Evolutionary conservation across 805 yeast genomes (phyloP).

Genomic region (Metschnikowia colocasiae): DNA sequence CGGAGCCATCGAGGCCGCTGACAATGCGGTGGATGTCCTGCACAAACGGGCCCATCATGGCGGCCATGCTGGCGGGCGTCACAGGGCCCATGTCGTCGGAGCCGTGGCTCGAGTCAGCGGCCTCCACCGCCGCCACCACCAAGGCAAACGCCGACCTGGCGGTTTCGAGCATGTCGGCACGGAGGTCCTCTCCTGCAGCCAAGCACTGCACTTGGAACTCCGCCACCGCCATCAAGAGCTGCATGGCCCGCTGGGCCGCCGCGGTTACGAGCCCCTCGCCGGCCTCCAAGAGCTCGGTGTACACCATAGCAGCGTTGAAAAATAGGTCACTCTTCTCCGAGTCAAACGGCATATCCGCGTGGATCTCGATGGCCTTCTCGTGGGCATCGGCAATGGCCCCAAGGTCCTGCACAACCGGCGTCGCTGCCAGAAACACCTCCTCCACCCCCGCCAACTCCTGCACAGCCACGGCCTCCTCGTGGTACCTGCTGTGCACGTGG

Average conservation of each 20-base stretch:
- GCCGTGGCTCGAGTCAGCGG: constrained; percentile 4
- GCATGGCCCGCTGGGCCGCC: constrained; percentile 10
- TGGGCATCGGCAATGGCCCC: constrained; percentile 34
- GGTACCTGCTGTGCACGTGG: constrained; percentile 52
- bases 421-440: constrained; percentile 28
- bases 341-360: constrained; percentile 4
- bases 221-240: constrained; percentile 26
- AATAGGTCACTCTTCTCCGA: constrained; percentile 34
- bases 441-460: constrained; percentile 29
- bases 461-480: constrained; percentile 34
- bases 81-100: no score
- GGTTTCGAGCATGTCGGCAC: constrained; percentile 33
- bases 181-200: constrained; percentile 20
- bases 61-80: not conserved
- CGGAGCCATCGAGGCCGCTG: not conserved
- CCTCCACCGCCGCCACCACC: constrained; percentile 30
- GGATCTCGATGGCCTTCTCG: constrained; percentile 32
- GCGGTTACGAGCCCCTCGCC: constrained; percentile 16
- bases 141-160: constrained; percentile 27
- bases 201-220: constrained; percentile 25
- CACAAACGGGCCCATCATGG: constrained; percentile 20
- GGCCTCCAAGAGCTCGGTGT: constrained; percentile 45
- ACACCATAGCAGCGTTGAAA: constrained; percentile 46
- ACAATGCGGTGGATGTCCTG: not conserved
- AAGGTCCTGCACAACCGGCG: constrained; percentile 41